phyloP scores from a whole-genome alignment of 441 rosid species.

The Eugenia klotzschiana region DNA sequence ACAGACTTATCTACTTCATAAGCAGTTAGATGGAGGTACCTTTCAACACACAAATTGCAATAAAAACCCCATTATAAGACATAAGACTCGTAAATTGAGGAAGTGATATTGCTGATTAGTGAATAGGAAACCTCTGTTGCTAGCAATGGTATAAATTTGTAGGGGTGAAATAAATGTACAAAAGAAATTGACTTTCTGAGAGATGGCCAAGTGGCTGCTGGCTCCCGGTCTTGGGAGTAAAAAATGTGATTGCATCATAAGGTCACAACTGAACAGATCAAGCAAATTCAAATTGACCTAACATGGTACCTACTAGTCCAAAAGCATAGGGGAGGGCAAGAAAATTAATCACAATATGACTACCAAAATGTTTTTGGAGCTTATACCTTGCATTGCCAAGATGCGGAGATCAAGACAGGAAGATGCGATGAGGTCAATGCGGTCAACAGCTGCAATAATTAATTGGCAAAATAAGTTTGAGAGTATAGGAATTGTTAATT shows the following conservation, averaged over 20 bases:
- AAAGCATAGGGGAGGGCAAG: background rate
- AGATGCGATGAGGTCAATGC: constrained; percentile 34
- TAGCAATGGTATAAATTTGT: background rate
- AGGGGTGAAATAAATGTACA: background rate
- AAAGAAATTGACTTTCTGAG: background rate
- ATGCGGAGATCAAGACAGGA: constrained; percentile 44
- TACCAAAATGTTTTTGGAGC: background rate
- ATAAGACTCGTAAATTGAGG: background rate
- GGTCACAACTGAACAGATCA: background rate
- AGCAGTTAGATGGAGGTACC: background rate
- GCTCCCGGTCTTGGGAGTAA: background rate
- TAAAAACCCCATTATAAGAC: background rate
- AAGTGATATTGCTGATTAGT: background rate
- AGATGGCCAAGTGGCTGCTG: background rate
- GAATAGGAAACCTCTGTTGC: background rate
- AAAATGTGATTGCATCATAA: background rate
- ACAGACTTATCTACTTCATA: background rate
- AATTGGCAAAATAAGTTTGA: background rate
- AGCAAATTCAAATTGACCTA: background rate
- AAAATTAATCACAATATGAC: background rate
- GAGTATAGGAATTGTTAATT: constrained; percentile 1
- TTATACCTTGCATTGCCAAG: constrained; percentile 74
- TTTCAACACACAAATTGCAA: background rate
- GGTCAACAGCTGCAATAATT: constrained; percentile 23
- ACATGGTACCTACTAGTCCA: background rate